phyloP scores from a whole-genome alignment of 2,329 filamentous ascomycete species.

The Phoma herbarum region DNA sequence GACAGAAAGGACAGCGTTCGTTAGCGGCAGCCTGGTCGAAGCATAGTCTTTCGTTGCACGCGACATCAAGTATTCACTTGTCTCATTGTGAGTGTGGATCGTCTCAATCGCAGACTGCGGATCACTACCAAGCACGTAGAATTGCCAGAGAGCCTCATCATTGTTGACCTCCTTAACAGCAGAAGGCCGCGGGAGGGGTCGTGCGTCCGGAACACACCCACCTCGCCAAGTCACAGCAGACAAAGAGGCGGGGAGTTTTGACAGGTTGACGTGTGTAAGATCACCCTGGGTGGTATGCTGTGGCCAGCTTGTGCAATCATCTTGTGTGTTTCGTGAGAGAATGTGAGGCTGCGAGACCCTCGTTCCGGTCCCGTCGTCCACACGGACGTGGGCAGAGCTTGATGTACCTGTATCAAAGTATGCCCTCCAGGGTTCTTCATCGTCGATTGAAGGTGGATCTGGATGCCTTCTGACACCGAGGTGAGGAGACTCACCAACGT shows the following conservation, averaged over 20 bases:
- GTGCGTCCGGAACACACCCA: slow-evolving; percentile 13
- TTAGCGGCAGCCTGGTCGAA: slow-evolving; percentile 29
- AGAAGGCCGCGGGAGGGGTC: slow-evolving; percentile 1
- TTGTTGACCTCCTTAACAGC: slow-evolving; percentile 18
- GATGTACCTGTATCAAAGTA: slow-evolving; percentile 33
- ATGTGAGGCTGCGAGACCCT: slow-evolving; percentile 28
- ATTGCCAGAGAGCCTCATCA: slow-evolving; percentile 45
- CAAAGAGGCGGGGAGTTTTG: slow-evolving; percentile 37
- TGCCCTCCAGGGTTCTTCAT: slow-evolving; percentile 40
- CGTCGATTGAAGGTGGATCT: slow-evolving; percentile 28
- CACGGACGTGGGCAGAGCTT: slow-evolving; percentile 33
- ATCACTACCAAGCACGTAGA: slow-evolving; percentile 43
- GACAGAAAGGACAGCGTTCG: slow-evolving; percentile 28
- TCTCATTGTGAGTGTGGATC: slow-evolving; percentile 6
- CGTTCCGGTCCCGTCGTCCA: slow-evolving; percentile 22
- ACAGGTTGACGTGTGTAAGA: slow-evolving; percentile 28
- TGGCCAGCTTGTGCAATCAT: slow-evolving; percentile 32
- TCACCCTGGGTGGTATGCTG: slow-evolving; percentile 39
- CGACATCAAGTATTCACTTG: slow-evolving; percentile 15
- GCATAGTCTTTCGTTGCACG: slow-evolving; percentile 22
- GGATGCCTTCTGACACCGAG: not conserved
- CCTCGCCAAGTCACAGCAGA: slow-evolving; percentile 29
- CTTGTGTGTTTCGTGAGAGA: slow-evolving; percentile 19
- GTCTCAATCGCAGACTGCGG: slow-evolving; percentile 13
- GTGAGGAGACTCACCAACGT: slow-evolving; percentile 3